Base-by-base conservation (phyloP, 2,329 filamentous ascomycete genomes). In the Aspergillus carbonarius region DNA sequence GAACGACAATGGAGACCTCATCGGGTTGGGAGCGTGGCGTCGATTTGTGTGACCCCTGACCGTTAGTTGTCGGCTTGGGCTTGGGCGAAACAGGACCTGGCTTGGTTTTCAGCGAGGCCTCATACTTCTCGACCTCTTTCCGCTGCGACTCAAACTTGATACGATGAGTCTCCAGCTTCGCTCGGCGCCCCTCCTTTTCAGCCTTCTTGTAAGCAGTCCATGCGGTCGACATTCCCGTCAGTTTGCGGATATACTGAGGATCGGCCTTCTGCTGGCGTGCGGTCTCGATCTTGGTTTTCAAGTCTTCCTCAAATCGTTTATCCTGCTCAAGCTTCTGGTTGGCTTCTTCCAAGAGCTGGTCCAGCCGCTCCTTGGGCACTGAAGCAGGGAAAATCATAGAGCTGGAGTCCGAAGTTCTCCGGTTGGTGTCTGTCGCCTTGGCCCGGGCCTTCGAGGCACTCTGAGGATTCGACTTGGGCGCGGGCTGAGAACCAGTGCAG, bases 351-450 rank as follows among this genome's bases (percentile, higher is more conserved):
- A 53, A 18, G 17, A 50, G 30, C 25, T 61, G 42, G 12, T 60
- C 49, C 9, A 66, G 44, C 10, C n/a, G 35, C 17, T 61, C 63
- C 20, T 39, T 10, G 4, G 62, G 35, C 5, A 65, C 40, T 8
- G 54, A 53, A n/a, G 57, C n/a, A 18, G 66, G 66, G 25, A 57
- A 67, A 8, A 60, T 54, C 37, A 65, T 60, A 13, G 55, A 51
- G 2, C 53, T 50, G 4, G 59, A 13, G n/a, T 34, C 57, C 7
- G 58, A 54, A 1, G 50, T 37, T 25, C 57, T 58, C 20, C 35
- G 57, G 5, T 48, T 39, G n/a, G 59, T 49, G 5, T 39, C 48
- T 20, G 48, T 13, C 34, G 52, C 23, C 6, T 35, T 55, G 18
- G 55, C 15, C 9, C 27, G 15, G 10, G 25, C 20, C 20, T 64